phyloP scores from a whole-genome alignment of 2,329 filamentous ascomycete species.

The Penicillium brasilianum region DNA sequence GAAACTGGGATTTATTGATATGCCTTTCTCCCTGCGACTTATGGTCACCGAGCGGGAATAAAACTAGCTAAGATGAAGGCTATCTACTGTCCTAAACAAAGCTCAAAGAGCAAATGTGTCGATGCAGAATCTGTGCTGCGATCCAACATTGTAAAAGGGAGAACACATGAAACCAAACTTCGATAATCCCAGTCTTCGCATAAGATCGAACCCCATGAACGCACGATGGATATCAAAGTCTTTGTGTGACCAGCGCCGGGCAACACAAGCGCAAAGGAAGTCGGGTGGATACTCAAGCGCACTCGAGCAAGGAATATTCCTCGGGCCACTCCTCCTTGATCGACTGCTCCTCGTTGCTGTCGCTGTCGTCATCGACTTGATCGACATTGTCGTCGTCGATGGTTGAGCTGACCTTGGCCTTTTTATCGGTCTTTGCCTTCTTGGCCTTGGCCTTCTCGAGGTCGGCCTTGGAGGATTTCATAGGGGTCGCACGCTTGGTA shows the following conservation, averaged over 20 bases:
- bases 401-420: not conserved
- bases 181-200: not conserved
- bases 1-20: not conserved
- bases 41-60: not conserved
- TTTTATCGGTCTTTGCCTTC: not conserved
- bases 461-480: constrained; percentile 5
- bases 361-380: not conserved
- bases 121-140: not conserved
- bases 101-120: not conserved
- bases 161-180: not conserved
- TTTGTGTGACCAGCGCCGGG: not conserved
- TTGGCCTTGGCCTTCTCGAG: constrained; percentile 3
- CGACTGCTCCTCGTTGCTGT: not conserved
- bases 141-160: not conserved
- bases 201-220: not conserved
- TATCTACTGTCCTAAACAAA: not conserved
- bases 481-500: constrained; percentile 3
- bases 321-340: not conserved
- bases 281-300: not conserved
- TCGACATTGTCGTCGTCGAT: not conserved
- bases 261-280: not conserved
- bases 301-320: not conserved
- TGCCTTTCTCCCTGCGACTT: not conserved
- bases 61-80: not conserved
- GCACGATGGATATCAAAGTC: not conserved